A percentile compares a stretch with the other conserved stretches of the same genome.
Conservation (phyloP, 1,284 basidiomycete species). For the Anthracocystis panici-leucophaei region DNA sequence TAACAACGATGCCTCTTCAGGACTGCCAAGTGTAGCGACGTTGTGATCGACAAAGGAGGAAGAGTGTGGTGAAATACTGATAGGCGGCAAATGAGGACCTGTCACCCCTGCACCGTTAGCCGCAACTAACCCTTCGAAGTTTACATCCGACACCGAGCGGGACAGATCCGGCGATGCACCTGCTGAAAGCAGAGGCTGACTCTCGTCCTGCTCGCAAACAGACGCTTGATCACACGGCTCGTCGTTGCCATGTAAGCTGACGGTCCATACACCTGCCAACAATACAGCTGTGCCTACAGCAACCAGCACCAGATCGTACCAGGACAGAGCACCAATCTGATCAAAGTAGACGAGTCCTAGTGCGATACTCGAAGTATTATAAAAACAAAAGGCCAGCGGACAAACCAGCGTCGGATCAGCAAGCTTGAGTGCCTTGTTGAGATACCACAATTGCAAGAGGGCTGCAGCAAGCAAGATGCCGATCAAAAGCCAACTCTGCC, state of each 20-base stretch:
- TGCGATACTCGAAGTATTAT: slow-evolving; percentile 82
- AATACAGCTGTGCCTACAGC: slow-evolving; percentile 82
- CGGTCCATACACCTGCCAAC: slow-evolving; percentile 89
- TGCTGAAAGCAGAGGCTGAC: slow-evolving; percentile 23
- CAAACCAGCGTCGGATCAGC: slow-evolving; percentile 84
- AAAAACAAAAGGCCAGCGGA: slow-evolving; percentile 94
- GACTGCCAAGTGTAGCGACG: slow-evolving; percentile 23
- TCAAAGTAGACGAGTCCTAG: slow-evolving; percentile 84
- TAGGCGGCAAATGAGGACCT: slow-evolving; percentile 57
- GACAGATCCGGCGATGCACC: slow-evolving; percentile 11
- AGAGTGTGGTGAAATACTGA: slow-evolving; percentile 27
- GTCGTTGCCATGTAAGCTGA: slow-evolving; percentile 71
- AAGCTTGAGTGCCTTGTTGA: slow-evolving; percentile 87
- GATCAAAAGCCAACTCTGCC: slow-evolving; percentile 82
- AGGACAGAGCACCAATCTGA: slow-evolving; percentile 81
- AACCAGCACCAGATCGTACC: slow-evolving; percentile 80
- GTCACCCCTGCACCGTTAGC: slow-evolving; percentile 55
- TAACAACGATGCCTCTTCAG: slow-evolving; percentile 24
- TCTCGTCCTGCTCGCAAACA: slow-evolving; percentile 26
- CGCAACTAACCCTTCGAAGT: slow-evolving; percentile 26
- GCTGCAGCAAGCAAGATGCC: slow-evolving; percentile 79
- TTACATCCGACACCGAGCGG: slow-evolving; percentile 12
- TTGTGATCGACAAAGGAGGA: slow-evolving; percentile 34
- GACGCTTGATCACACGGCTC: slow-evolving; percentile 16
- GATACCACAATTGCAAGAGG: slow-evolving; percentile 83